phyloP scores from a whole-genome alignment of 2,329 filamentous ascomycete species.

The Epichloe brachyelytri region DNA sequence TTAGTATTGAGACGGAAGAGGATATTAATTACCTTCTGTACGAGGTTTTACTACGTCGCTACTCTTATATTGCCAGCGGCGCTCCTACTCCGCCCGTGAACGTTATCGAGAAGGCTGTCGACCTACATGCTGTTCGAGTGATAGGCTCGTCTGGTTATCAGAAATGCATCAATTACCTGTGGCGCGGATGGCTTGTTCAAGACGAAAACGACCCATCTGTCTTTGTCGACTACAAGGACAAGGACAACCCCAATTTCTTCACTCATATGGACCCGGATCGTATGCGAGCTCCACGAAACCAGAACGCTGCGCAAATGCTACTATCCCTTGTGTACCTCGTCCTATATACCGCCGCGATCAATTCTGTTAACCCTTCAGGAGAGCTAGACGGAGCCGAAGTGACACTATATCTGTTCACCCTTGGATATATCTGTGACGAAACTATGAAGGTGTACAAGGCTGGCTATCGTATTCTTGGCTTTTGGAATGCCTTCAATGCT shows the following conservation, averaged over 20 bases:
- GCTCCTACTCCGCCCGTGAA: constrained; percentile 66
- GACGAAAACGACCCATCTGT: constrained; percentile 81
- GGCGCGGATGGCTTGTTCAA: constrained; percentile 94
- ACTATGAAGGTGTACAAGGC: constrained; percentile 85
- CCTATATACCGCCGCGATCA: constrained; percentile 83
- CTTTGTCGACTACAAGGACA: constrained; percentile 78
- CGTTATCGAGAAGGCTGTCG: constrained; percentile 85
- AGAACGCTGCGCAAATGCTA: constrained; percentile 78
- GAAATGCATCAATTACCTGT: constrained; percentile 85
- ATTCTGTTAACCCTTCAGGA: constrained; percentile 77
- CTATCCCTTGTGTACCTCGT: constrained; percentile 72
- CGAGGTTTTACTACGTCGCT: constrained; percentile 72
- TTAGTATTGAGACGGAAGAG: constrained; percentile 73
- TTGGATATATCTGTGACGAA: constrained; percentile 86
- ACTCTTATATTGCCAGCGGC: constrained; percentile 64
- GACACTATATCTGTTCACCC: constrained; percentile 78
- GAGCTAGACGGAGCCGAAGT: constrained; percentile 76
- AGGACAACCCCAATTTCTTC: constrained; percentile 65
- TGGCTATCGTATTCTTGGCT: constrained; percentile 78
- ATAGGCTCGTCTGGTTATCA: constrained; percentile 93
- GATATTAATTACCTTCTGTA: constrained; percentile 68
- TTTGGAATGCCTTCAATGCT: constrained; percentile 94
- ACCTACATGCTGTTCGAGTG: constrained; percentile 76
- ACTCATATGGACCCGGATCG: constrained; percentile 85
- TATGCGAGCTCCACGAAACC: constrained; percentile 84